Evolutionary conservation across 306 rosid genomes (phyloP), one percentile per base, ranked within the genome.

Genomic region (Fagus crenata): DNA sequence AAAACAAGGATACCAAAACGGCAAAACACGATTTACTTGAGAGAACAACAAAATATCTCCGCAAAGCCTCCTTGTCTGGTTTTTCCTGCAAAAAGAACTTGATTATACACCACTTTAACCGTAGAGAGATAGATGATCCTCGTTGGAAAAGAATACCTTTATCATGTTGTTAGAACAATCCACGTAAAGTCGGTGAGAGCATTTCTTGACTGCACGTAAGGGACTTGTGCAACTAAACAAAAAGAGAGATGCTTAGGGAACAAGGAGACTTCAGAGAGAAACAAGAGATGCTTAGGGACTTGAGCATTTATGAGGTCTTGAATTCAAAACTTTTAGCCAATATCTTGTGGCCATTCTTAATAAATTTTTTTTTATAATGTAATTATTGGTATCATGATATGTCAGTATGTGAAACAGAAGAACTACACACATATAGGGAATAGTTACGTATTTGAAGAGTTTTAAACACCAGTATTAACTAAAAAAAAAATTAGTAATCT

Each of bases 131-230:
- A 68, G 53, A 0, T 53, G n/a, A 32, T 36, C 55, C 36, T 78
- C 72, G 61, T 78, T 72, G 37, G 61, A 58, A 60, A 71, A 69
- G 37, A 58, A 35, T 5, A 5, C 7, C 54, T 37, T 76, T 36
- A 6, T 59, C 53, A 49, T 69, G 43, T 33, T 37, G 54, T 28
- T 71, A 17, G 17, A 35, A 15, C 49, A 15, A 53, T 59, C 37
- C 75, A 80, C 83, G 22, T 55, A 80, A 54, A 73, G 74, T 61
- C 22, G 76, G 80, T 36, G 84, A 69, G 71, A 17, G 59, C 55
- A 74, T 18, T 69, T 28, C 46, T 7, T 13, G 2, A 37, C n/a
- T 7, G 80, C 53, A 80, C 76, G 75, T 56, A 74, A 54, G 78
- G 53, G 69, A 13, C 60, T 12, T 49, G 63, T 42, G 32, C 39